These are phyloP conservation scores for Inonotus hispidus DNA, from an alignment of 1,284 basidiomycete genomes.

Conservation along the genomic window DNA sequence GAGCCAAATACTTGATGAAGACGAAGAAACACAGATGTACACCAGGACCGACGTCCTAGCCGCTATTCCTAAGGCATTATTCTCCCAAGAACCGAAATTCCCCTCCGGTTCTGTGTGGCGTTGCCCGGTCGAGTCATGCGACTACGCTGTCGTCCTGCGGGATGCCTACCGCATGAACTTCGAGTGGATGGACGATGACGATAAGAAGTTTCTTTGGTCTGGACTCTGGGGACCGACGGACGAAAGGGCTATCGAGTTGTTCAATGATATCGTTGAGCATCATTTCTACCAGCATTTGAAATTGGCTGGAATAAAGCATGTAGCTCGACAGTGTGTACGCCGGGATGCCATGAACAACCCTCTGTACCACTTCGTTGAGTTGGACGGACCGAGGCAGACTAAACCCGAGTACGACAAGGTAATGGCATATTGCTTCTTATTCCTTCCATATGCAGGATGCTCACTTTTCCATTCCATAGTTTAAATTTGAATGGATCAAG, in stretches of 20 bases:
- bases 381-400: slow-evolving; percentile 6
- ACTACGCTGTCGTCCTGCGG: slow-evolving; percentile 1
- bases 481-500: slow-evolving; percentile 11
- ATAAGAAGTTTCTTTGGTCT: slow-evolving; percentile 1
- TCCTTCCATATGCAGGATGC: background rate
- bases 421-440: background rate
- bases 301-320: slow-evolving; percentile 3
- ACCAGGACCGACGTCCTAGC: slow-evolving; percentile 6
- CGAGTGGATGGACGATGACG: background rate
- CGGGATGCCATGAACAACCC: background rate
- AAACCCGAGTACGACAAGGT: slow-evolving; percentile 1
- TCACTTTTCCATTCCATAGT: background rate
- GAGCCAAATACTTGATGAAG: background rate
- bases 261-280: slow-evolving; percentile 15
- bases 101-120: slow-evolving; percentile 2
- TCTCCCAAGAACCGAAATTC: background rate
- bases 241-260: slow-evolving; percentile 4
- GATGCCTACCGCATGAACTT: background rate
- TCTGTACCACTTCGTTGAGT: background rate
- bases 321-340: background rate
- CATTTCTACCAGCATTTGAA: slow-evolving; percentile 13
- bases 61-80: background rate
- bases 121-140: slow-evolving; percentile 7
- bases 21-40: background rate
- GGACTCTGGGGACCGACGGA: slow-evolving; percentile 3